Conservation (phyloP, 331 rosid genomes). For the Acacia pycnantha region DNA sequence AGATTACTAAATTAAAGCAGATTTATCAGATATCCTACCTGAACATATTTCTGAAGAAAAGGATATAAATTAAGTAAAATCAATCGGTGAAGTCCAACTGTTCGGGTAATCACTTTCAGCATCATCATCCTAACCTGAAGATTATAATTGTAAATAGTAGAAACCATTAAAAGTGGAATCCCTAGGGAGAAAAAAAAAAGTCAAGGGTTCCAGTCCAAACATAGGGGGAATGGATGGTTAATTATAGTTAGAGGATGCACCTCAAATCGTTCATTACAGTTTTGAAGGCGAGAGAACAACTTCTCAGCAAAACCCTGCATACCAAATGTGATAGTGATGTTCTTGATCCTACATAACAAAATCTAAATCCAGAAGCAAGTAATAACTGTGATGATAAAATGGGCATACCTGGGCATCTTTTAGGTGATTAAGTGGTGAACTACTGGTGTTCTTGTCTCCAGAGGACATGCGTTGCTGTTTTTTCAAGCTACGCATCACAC, state of each 20-base stretch:
- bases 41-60: conserved; percentile 67
- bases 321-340: conserved; percentile 27
- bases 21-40: conserved; percentile 48
- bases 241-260: conserved; percentile 37
- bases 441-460: conserved; percentile 44
- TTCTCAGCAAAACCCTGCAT: conserved; percentile 87
- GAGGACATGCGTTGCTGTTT: conserved; percentile 69
- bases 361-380: conserved; percentile 12
- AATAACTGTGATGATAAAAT: not conserved
- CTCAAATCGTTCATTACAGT: conserved; percentile 74
- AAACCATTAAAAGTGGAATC: conserved; percentile 28
- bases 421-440: conserved; percentile 87
- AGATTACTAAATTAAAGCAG: conserved; percentile 19
- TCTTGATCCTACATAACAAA: conserved; percentile 12
- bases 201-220: not conserved
- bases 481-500: conserved; percentile 72
- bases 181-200: not conserved
- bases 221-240: not conserved
- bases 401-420: conserved; percentile 80
- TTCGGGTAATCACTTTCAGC: conserved; percentile 80
- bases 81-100: conserved; percentile 81
- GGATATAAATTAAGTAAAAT: conserved; percentile 69
- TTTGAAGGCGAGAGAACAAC: conserved; percentile 69
- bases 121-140: conserved; percentile 87
- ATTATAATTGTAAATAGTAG: conserved; percentile 24